Evolutionary conservation across 2,329 filamentous ascomycete genomes (phyloP).

Genomic region (Hymenoscyphus repandus): DNA sequence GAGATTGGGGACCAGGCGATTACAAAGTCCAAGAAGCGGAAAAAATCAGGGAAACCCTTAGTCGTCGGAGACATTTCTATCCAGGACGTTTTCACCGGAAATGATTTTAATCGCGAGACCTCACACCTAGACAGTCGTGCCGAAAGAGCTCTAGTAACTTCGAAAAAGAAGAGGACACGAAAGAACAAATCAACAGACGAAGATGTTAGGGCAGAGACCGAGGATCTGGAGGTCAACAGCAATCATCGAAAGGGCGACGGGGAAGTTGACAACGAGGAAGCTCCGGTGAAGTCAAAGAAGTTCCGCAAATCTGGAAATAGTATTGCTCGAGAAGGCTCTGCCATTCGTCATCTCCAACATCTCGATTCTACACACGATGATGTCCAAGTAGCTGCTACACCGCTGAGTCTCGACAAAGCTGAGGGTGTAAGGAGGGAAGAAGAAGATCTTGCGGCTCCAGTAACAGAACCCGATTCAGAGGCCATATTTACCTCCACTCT

Average conservation of each 20-base stretch:
- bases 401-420: background rate
- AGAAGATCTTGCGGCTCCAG: constrained; percentile 1
- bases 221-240: background rate
- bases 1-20: background rate
- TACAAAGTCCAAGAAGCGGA: constrained; percentile 21
- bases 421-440: background rate
- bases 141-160: no score
- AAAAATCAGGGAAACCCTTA: constrained; percentile 33
- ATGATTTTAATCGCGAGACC: no score
- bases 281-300: background rate
- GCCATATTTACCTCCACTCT: no score
- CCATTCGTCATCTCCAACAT: background rate
- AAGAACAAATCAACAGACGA: background rate
- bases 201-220: background rate
- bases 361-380: background rate
- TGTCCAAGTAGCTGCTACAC: background rate
- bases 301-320: background rate
- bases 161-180: background rate
- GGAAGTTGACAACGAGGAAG: background rate
- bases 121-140: no score
- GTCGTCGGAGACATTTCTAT: no score
- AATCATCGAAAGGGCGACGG: no score
- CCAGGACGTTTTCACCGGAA: no score
- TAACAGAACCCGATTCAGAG: no score
- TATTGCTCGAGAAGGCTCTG: background rate